Evolutionary conservation across 2,329 filamentous ascomycete genomes (phyloP), one percentile per base, ranked within the genome.

Genomic region (Epichloe sp.): DNA sequence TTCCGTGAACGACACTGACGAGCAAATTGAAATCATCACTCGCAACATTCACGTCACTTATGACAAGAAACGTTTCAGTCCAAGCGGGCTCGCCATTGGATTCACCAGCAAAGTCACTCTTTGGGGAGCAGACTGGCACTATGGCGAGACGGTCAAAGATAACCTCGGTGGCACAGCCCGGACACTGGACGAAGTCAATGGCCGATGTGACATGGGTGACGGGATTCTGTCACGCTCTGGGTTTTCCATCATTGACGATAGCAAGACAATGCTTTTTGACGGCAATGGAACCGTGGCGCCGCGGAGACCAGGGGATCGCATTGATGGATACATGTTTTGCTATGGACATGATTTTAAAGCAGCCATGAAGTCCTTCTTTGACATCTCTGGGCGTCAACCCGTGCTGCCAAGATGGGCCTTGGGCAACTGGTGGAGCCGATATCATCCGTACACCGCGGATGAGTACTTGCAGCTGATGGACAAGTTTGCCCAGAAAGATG

Each of bases 381-480:
- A 69, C 1, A 61, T 82, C 11, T 80, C 77, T 3, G 79, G 78
- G 2, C 68, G 65, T 21, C 77, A 80, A 54, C 78, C 79, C 4
- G 51, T 72, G 7, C 60, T 82, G 1, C 78, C 79, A 0, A 67
- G 79, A n/a, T 81, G 74, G 68, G 71, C 75, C 0, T 63, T 83
- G 43, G 79, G 79, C 0, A 83, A 82, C 55, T 83, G 80, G 79
- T 83, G 79, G 79, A 79, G 74, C 45, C 68, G 80, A 8, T 83
- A 82, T 61, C 75, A 83, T 58, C 71, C 70, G 2, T 83, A 82
- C 58, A 68, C 66, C 0, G 70, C 71, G 35, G 65, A 73, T 2
- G 76, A 80, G 55, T 83, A 82, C 57, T 52, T 82, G 3, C 61
- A 64, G 10, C 65, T 83, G 6, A 77, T 83, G 70, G 76, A 81